Conservation (phyloP, 495 filamentous ascomycete genomes). For the Rusavskia elegans region DNA sequence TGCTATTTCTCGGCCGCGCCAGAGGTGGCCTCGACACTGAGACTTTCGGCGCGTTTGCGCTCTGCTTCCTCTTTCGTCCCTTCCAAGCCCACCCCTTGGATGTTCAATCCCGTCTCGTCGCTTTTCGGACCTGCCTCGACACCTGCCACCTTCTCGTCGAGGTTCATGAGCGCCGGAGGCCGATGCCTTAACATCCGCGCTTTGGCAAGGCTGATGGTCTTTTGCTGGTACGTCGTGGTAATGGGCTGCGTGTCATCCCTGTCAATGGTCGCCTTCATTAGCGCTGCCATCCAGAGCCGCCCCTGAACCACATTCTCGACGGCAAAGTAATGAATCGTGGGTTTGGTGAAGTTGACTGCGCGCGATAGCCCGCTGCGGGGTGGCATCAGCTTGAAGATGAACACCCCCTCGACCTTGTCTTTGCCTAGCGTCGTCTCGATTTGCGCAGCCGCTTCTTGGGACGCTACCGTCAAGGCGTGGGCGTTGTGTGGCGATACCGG, state of each 20-base stretch:
- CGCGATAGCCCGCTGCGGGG: slow-evolving; percentile 76
- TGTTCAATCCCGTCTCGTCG: slow-evolving; percentile 16
- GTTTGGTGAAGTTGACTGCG: slow-evolving; percentile 93
- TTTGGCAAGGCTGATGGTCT: slow-evolving; percentile 79
- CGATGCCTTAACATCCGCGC: slow-evolving; percentile 68
- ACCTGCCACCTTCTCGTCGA: slow-evolving; percentile 37
- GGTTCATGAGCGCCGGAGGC: slow-evolving; percentile 71
- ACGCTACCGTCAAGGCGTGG: slow-evolving; percentile 36
- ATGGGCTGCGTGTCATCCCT: slow-evolving; percentile 65
- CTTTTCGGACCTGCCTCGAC: slow-evolving; percentile 10
- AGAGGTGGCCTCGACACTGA: slow-evolving; percentile 1
- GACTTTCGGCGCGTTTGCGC: slow-evolving; percentile 8
- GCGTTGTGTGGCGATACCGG: slow-evolving; percentile 56
- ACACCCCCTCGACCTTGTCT: slow-evolving; percentile 40
- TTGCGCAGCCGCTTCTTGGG: slow-evolving; percentile 20
- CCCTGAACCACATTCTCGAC: slow-evolving; percentile 80
- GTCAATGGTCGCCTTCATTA: slow-evolving; percentile 99
- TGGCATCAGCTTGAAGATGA: slow-evolving; percentile 97
- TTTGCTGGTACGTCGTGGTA: slow-evolving; percentile 84
- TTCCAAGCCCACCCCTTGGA: slow-evolving; percentile 12
- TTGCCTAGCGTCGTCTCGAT: slow-evolving; percentile 15
- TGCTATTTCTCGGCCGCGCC: background rate
- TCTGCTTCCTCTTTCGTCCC: slow-evolving; percentile 1
- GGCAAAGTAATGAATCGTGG: slow-evolving; percentile 92
- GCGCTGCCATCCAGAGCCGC: slow-evolving; percentile 91